phyloP scores from a whole-genome alignment of 805 yeast species.

The Saturnispora serradocipensis region DNA sequence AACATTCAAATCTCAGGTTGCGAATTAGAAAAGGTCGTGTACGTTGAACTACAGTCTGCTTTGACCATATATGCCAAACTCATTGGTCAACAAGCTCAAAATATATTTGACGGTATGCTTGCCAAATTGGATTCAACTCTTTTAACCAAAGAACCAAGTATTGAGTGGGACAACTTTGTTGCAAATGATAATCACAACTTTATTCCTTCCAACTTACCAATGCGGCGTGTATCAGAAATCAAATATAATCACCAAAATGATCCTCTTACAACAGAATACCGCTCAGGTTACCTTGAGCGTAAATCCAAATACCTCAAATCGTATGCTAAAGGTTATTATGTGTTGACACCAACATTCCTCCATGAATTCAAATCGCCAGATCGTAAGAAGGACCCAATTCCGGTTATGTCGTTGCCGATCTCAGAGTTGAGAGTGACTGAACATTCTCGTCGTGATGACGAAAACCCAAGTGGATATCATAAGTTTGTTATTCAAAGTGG shows the following conservation, averaged over 20 bases:
- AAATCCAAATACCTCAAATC: slow-evolving; percentile 86
- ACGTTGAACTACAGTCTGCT: slow-evolving; percentile 77
- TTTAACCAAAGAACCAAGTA: slow-evolving; percentile 64
- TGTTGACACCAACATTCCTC: slow-evolving; percentile 75
- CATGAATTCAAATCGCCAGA: slow-evolving; percentile 87
- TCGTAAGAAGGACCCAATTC: slow-evolving; percentile 69
- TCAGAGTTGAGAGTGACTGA: slow-evolving; percentile 77
- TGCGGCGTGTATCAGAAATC: slow-evolving; percentile 53
- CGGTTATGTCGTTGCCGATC: slow-evolving; percentile 73
- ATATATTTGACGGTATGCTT: slow-evolving; percentile 55
- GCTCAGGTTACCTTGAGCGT: slow-evolving; percentile 78
- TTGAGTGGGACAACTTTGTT: slow-evolving; percentile 86
- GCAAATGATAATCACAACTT: slow-evolving; percentile 57
- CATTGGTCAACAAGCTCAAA: slow-evolving; percentile 63
- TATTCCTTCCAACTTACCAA: slow-evolving; percentile 51
- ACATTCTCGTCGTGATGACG: slow-evolving; percentile 66
- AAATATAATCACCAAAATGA: slow-evolving; percentile 60
- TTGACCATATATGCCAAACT: slow-evolving; percentile 62
- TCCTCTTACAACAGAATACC: slow-evolving; percentile 55
- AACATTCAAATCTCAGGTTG: slow-evolving; percentile 83
- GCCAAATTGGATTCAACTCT: slow-evolving; percentile 62
- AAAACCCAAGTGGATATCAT: slow-evolving; percentile 41
- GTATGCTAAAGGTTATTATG: slow-evolving; percentile 87
- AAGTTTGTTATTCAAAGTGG: slow-evolving; percentile 77
- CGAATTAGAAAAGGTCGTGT: slow-evolving; percentile 82